These are phyloP conservation scores for Aspergillus sclerotioniger DNA, from an alignment of 495 filamentous ascomycete species.

Conservation along the genomic window DNA sequence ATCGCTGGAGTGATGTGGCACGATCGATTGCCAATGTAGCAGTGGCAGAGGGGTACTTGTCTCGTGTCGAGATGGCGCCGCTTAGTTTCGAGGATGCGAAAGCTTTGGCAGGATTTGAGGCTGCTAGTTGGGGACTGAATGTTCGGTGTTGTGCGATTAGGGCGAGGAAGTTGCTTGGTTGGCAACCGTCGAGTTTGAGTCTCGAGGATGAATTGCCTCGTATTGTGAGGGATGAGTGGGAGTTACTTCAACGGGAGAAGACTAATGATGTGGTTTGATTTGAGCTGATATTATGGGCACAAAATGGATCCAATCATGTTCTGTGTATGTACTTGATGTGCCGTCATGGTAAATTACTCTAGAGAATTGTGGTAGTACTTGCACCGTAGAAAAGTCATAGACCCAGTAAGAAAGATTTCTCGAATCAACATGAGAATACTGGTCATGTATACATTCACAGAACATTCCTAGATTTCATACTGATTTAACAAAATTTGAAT, in stretches of 20 bases:
- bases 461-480: too few relatives aligned
- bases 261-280: too few relatives aligned
- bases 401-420: too few relatives aligned
- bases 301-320: too few relatives aligned
- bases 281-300: too few relatives aligned
- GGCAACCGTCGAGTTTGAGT: constrained; percentile 46
- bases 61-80: constrained; percentile 39
- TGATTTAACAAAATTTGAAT: too few relatives aligned
- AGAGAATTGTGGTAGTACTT: too few relatives aligned
- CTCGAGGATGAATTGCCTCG: constrained; percentile 19
- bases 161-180: constrained; percentile 51
- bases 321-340: too few relatives aligned
- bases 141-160: neutral
- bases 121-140: neutral
- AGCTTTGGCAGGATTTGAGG: neutral
- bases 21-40: constrained; percentile 51
- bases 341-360: too few relatives aligned
- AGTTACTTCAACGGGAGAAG: neutral
- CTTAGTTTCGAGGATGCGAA: neutral
- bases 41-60: constrained; percentile 51
- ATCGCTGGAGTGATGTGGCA: constrained; percentile 58
- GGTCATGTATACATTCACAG: too few relatives aligned
- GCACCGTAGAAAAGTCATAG: too few relatives aligned
- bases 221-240: constrained; percentile 21
- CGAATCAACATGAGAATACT: too few relatives aligned